These are phyloP conservation scores for Tephrocybe sp. DNA, from an alignment of 768 basidiomycete species.

Conservation along the genomic window DNA sequence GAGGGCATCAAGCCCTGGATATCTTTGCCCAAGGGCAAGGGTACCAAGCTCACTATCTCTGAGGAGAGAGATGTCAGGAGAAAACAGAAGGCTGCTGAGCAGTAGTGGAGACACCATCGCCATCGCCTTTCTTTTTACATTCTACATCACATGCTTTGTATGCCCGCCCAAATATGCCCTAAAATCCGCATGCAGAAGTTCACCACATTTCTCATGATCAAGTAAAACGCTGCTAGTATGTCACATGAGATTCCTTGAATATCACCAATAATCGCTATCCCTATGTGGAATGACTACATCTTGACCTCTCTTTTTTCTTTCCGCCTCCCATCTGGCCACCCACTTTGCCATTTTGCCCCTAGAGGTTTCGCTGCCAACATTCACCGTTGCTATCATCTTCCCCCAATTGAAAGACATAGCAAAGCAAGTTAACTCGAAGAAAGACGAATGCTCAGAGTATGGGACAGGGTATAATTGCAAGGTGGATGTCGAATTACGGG, in stretches of 20 bases:
- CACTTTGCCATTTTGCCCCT: constrained; percentile 86
- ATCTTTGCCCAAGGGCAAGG: constrained; percentile 96
- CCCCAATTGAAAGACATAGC: constrained; percentile 83
- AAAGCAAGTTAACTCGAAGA: constrained; percentile 94
- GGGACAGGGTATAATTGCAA: constrained; percentile 80
- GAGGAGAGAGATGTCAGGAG: constrained; percentile 94
- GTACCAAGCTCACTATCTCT: constrained; percentile 94
- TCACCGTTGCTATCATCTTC: constrained; percentile 94
- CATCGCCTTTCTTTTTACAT: constrained; percentile 23
- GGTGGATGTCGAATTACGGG: constrained; percentile 65
- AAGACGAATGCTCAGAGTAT: constrained; percentile 96
- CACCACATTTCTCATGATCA: background rate
- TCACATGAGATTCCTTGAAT: no score
- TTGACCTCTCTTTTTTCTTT: constrained; percentile 57
- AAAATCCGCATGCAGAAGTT: constrained; percentile 14
- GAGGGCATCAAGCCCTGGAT: constrained; percentile 95
- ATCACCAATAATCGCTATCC: constrained; percentile 49
- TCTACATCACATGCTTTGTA: constrained; percentile 43
- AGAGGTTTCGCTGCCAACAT: constrained; percentile 70
- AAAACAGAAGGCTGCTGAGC: constrained; percentile 69
- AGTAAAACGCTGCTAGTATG: no score
- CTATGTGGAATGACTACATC: constrained; percentile 37
- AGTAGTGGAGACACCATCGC: constrained; percentile 35
- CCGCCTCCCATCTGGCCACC: constrained; percentile 86
- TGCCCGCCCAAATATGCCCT: constrained; percentile 31